These are phyloP conservation scores for Saccharomycopsis babjevae DNA, from an alignment of 805 yeast genomes.

Conservation along the genomic window DNA sequence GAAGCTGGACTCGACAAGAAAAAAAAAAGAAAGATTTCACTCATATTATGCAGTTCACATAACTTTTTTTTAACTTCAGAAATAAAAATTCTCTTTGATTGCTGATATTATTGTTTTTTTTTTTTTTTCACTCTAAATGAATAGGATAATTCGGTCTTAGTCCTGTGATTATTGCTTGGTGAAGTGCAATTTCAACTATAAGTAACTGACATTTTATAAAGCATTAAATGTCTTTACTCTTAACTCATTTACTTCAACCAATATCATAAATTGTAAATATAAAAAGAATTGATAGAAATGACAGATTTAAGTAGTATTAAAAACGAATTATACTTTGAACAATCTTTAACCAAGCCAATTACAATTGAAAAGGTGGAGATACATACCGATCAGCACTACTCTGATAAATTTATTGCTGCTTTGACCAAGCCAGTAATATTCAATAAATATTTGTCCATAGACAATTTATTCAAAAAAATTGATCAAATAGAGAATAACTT, in stretches of 20 bases:
- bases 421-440: background rate
- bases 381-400: background rate
- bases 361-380: background rate
- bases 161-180: too few relatives aligned
- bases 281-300: background rate
- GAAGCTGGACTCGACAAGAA: background rate
- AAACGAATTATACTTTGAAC: background rate
- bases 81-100: too few relatives aligned
- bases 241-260: too few relatives aligned
- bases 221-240: too few relatives aligned
- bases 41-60: too few relatives aligned
- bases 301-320: background rate
- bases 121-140: too few relatives aligned
- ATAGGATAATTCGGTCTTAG: too few relatives aligned
- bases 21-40: background rate
- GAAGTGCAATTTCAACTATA: too few relatives aligned
- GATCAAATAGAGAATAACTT: background rate
- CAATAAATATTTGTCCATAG: background rate
- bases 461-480: background rate
- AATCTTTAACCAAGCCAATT: background rate
- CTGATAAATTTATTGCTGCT: background rate
- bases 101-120: too few relatives aligned
- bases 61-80: too few relatives aligned
- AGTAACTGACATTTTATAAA: too few relatives aligned
- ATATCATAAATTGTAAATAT: too few relatives aligned